Conservation (phyloP, 2,329 filamentous ascomycete genomes). For the Alternaria sp. region DNA sequence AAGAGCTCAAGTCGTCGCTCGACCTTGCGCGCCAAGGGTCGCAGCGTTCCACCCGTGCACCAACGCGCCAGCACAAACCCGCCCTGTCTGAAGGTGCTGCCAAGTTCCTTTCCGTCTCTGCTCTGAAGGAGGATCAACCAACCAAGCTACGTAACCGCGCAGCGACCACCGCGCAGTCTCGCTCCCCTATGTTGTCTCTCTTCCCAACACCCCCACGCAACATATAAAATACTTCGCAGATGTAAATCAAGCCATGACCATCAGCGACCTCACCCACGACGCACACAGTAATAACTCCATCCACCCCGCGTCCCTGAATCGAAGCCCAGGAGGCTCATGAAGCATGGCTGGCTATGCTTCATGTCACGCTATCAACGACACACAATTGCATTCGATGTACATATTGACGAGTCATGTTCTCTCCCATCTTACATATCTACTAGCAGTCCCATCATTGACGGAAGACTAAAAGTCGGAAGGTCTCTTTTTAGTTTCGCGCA, state of each 20-base stretch:
- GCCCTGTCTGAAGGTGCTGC: conserved; percentile 42
- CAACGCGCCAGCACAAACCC: conserved; percentile 37
- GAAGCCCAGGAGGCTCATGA: conserved; percentile 11
- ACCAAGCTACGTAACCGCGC: conserved; percentile 31
- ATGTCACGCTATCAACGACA: conserved; percentile 11
- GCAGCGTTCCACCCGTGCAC: conserved; percentile 17
- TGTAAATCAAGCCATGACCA: background rate
- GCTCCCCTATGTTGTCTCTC: conserved; percentile 37
- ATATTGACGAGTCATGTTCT: conserved; percentile 24
- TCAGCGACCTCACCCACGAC: background rate
- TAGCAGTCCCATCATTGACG: background rate
- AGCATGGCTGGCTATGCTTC: conserved; percentile 19
- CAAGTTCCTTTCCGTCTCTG: conserved; percentile 31
- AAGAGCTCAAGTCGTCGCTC: conserved; percentile 27
- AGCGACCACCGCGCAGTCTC: conserved; percentile 34
- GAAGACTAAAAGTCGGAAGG: conserved; percentile 8
- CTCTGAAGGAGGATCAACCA: conserved; percentile 5
- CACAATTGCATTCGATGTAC: conserved; percentile 19
- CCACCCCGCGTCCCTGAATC: background rate
- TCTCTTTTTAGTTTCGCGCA: background rate
- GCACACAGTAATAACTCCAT: background rate
- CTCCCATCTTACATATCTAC: conserved; percentile 5
- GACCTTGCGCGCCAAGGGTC: conserved; percentile 33
- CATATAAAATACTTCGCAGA: conserved; percentile 11
- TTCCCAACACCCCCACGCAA: conserved; percentile 42